Evolutionary conservation across 495 filamentous ascomycete genomes (phyloP).

Genomic region (Zalerion maritima): DNA sequence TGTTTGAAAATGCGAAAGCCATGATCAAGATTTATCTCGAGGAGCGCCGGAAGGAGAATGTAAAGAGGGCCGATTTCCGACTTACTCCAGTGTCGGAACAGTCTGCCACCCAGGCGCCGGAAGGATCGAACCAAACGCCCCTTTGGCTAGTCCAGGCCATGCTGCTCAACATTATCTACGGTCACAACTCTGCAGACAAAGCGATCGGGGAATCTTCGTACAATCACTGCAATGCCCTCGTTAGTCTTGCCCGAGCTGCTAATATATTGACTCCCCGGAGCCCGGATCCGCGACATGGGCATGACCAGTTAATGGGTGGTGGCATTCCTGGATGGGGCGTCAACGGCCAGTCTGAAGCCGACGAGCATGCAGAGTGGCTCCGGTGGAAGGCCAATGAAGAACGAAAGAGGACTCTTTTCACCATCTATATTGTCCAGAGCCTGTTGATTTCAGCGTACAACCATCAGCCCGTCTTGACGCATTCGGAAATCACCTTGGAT

Average conservation of each 20-base stretch:
- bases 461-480: constrained; percentile 75
- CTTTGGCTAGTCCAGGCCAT: constrained; percentile 98
- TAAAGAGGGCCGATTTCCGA: constrained; percentile 63
- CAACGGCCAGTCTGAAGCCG: constrained; percentile 31
- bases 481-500: constrained; percentile 85
- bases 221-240: constrained; percentile 79
- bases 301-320: constrained; percentile 28
- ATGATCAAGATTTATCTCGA: constrained; percentile 91
- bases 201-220: constrained; percentile 78
- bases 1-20: constrained; percentile 88
- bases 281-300: constrained; percentile 22
- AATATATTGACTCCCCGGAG: constrained; percentile 48
- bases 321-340: constrained; percentile 34
- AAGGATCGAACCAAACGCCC: constrained; percentile 65
- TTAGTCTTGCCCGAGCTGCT: constrained; percentile 79
- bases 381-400: constrained; percentile 83
- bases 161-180: constrained; percentile 92
- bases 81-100: constrained; percentile 35
- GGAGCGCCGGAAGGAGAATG: constrained; percentile 78
- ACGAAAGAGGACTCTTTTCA: constrained; percentile 84
- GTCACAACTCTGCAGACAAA: constrained; percentile 90
- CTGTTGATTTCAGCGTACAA: constrained; percentile 88
- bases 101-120: constrained; percentile 32
- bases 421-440: constrained; percentile 81
- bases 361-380: constrained; percentile 74